phyloP scores from a whole-genome alignment of 345 rosid species.

The Gossypium rotundifolium region DNA sequence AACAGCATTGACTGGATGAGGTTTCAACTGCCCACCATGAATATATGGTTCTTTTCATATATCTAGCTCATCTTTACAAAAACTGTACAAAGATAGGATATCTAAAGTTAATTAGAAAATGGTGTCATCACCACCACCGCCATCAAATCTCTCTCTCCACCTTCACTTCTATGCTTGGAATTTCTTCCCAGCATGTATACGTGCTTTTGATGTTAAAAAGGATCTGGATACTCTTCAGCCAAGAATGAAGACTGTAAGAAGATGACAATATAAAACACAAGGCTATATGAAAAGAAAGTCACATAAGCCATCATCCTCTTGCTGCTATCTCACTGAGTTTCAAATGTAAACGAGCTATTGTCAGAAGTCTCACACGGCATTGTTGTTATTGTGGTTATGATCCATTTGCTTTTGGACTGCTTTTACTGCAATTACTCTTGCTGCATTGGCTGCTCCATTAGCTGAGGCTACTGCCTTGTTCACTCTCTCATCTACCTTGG shows the following conservation, averaged over 20 bases:
- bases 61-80: slow-evolving; percentile 30
- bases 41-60: neutral
- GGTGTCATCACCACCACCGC: neutral
- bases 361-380: slow-evolving; percentile 29
- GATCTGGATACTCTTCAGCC: slow-evolving; percentile 4
- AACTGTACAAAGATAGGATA: slow-evolving; percentile 7
- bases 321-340: neutral
- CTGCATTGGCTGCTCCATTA: slow-evolving; percentile 82
- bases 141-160: neutral
- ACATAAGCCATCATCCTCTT: slow-evolving; percentile 10
- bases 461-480: slow-evolving; percentile 80
- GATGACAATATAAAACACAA: slow-evolving; percentile 6
- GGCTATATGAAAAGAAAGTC: slow-evolving; percentile 13
- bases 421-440: slow-evolving; percentile 75
- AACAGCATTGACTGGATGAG: slow-evolving; percentile 23
- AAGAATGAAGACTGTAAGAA: slow-evolving; percentile 14
- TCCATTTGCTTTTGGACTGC: slow-evolving; percentile 77
- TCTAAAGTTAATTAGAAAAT: neutral
- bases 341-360: neutral
- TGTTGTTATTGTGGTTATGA: slow-evolving; percentile 34
- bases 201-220: neutral
- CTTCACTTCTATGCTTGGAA: neutral
- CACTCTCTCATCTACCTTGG: slow-evolving; percentile 89
- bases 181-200: neutral
- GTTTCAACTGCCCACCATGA: slow-evolving; percentile 21